Percentiles rank a stretch among this genome's conserved stretches.
phyloP scores from a whole-genome alignment of 495 filamentous ascomycete species.

The Podospora comata region DNA sequence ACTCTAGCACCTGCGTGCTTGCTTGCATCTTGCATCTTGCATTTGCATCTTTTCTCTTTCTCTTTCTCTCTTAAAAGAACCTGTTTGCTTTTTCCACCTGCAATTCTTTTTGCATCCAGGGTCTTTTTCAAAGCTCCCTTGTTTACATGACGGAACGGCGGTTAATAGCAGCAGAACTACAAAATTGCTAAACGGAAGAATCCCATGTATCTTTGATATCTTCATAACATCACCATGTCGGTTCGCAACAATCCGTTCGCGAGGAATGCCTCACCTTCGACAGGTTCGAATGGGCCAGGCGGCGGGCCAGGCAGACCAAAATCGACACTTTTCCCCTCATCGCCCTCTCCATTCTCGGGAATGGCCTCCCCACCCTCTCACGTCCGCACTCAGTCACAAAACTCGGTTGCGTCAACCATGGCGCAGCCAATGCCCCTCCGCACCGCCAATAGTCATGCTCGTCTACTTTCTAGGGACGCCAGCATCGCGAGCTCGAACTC shows the following conservation, averaged over 20 bases:
- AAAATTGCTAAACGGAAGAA: slow-evolving; percentile 14
- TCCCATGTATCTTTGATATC: slow-evolving; percentile 22
- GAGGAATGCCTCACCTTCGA: slow-evolving; percentile 59
- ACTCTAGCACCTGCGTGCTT: neutral
- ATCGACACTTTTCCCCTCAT: slow-evolving; percentile 62
- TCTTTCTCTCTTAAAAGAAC: neutral
- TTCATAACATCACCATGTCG: slow-evolving; percentile 37
- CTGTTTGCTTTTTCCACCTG: neutral
- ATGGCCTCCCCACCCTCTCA: slow-evolving; percentile 34
- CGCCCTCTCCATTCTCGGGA: slow-evolving; percentile 46
- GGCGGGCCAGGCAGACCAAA: slow-evolving; percentile 55
- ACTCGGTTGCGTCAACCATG: slow-evolving; percentile 28
- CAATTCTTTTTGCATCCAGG: neutral
- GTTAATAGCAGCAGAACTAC: slow-evolving; percentile 13
- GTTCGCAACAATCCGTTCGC: slow-evolving; percentile 74
- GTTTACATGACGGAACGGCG: slow-evolving; percentile 24
- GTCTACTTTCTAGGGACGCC: slow-evolving; percentile 59
- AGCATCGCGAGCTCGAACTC: slow-evolving; percentile 48
- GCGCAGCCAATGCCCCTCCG: slow-evolving; percentile 31
- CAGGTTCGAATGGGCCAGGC: slow-evolving; percentile 48
- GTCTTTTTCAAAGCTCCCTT: slow-evolving; percentile 5
- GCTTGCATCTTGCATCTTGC: neutral
- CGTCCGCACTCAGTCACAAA: slow-evolving; percentile 45
- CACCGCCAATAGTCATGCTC: slow-evolving; percentile 38
- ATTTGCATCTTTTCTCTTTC: neutral